phyloP scores from a whole-genome alignment of 192 early-diverging fungal species.

The Gigaspora rosea region DNA sequence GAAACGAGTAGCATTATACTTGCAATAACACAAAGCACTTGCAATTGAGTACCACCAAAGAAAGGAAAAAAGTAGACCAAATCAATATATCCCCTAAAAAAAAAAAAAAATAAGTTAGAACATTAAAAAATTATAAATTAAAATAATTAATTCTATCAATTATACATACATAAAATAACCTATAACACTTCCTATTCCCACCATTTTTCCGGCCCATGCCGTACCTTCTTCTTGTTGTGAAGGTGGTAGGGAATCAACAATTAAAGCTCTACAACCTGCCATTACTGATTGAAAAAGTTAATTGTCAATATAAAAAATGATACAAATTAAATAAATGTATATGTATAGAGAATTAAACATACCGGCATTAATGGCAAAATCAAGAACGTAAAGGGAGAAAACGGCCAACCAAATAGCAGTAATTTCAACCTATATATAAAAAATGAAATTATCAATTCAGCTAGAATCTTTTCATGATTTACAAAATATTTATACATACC shows the following conservation, averaged over 20 bases:
- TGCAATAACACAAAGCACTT: slow-evolving; percentile 80
- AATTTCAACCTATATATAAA: neutral
- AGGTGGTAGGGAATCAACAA: slow-evolving; percentile 80
- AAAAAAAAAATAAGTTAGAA: neutral
- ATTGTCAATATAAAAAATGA: neutral
- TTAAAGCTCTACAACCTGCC: slow-evolving; percentile 80
- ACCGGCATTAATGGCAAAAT: slow-evolving; percentile 91
- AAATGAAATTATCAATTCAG: neutral
- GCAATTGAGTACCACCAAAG: slow-evolving; percentile 78
- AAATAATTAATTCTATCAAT: neutral
- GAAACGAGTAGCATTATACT: slow-evolving; percentile 59
- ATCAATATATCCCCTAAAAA: slow-evolving; percentile 72
- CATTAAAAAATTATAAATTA: neutral
- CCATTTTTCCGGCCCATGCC: slow-evolving; percentile 86
- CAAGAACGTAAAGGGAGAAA: slow-evolving; percentile 80
- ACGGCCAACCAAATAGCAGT: slow-evolving; percentile 71
- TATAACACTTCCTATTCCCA: slow-evolving; percentile 80
- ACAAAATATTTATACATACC: neutral
- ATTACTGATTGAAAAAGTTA: neutral
- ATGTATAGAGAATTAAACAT: slow-evolving; percentile 11
- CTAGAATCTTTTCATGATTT: too few relatives aligned
- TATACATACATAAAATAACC: slow-evolving; percentile 77
- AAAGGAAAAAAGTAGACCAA: slow-evolving; percentile 67
- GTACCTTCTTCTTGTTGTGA: slow-evolving; percentile 84
- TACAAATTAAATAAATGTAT: neutral